Evolutionary conservation across 805 yeast genomes (phyloP).

Genomic region (Torulaspora franciscae): DNA sequence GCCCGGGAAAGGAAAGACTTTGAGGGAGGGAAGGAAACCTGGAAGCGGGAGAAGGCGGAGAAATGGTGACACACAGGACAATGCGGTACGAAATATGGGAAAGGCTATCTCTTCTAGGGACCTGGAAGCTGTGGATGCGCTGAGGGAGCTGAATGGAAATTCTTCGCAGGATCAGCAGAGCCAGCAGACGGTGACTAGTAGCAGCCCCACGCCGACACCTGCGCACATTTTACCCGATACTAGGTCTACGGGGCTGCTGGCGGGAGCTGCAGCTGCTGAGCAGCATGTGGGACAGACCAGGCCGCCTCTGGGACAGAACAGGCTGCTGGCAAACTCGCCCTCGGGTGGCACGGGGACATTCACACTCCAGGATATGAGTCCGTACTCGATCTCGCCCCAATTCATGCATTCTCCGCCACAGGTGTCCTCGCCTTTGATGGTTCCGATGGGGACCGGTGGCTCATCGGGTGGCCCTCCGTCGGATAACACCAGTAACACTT

Average conservation of each 20-base stretch:
- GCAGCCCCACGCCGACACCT: constrained; percentile 10
- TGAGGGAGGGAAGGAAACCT: constrained; percentile 34
- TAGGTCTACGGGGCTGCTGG: background rate
- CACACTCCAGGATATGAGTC: constrained; percentile 3
- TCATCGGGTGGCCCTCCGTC: background rate
- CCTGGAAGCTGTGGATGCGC: constrained; percentile 29
- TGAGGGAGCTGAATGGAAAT: constrained; percentile 26
- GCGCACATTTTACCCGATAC: constrained; percentile 1
- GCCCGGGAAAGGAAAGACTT: constrained; percentile 35
- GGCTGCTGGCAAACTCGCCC: constrained; percentile 6
- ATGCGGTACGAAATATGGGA: constrained; percentile 1
- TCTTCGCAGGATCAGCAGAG: constrained; percentile 17
- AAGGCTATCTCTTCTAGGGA: constrained; percentile 18
- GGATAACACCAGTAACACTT: background rate
- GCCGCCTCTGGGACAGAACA: constrained; percentile 9
- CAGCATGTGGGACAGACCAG: constrained; percentile 1
- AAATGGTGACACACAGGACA: constrained; percentile 3
- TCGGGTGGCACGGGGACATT: background rate
- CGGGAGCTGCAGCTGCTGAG: background rate
- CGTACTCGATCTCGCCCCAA: constrained; percentile 5
- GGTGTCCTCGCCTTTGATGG: constrained; percentile 5
- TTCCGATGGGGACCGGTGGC: constrained; percentile 5
- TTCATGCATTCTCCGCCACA: constrained; percentile 6
- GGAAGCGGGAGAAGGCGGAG: constrained; percentile 34
- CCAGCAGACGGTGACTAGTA: background rate